A percentile compares a stretch with the other conserved stretches of the same genome.
Conservation (phyloP, 73 alveolate genomes). For the Uronychia binucleata region DNA sequence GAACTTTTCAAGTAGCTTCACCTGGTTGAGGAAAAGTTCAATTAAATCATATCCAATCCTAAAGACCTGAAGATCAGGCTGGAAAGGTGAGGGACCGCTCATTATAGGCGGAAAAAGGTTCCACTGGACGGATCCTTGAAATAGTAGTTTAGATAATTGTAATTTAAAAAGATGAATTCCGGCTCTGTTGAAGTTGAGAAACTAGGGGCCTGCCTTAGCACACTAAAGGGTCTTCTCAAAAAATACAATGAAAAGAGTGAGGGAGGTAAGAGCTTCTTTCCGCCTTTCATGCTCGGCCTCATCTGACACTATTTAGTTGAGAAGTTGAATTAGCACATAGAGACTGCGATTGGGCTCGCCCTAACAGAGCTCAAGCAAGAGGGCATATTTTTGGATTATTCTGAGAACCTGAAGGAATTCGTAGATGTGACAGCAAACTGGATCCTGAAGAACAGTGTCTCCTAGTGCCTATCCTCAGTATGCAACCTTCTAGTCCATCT, state of each 20-base stretch:
- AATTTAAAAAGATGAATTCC: not conserved
- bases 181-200: not conserved
- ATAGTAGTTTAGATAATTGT: not conserved
- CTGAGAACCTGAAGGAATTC: slow-evolving; percentile 21
- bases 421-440: slow-evolving; percentile 16
- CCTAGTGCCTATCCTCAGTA: slow-evolving; percentile 27
- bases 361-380: not conserved
- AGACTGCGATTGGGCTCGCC: not conserved
- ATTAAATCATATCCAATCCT: slow-evolving; percentile 88
- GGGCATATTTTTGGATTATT: not conserved
- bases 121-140: not conserved
- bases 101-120: not conserved
- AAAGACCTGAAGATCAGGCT: slow-evolving; percentile 95
- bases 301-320: not conserved
- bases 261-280: not conserved
- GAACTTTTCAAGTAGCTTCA: slow-evolving; percentile 94
- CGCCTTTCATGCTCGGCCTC: not conserved
- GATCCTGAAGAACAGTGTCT: slow-evolving; percentile 31
- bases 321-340: not conserved
- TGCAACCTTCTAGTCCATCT: slow-evolving; percentile 20
- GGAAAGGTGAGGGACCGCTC: slow-evolving; percentile 69
- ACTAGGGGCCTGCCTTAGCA: not conserved
- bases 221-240: not conserved
- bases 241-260: not conserved
- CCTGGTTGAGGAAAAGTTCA: slow-evolving; percentile 94